These are phyloP conservation scores for Adansonia gregorii DNA, from an alignment of 441 rosid species.

Conservation along the genomic window DNA sequence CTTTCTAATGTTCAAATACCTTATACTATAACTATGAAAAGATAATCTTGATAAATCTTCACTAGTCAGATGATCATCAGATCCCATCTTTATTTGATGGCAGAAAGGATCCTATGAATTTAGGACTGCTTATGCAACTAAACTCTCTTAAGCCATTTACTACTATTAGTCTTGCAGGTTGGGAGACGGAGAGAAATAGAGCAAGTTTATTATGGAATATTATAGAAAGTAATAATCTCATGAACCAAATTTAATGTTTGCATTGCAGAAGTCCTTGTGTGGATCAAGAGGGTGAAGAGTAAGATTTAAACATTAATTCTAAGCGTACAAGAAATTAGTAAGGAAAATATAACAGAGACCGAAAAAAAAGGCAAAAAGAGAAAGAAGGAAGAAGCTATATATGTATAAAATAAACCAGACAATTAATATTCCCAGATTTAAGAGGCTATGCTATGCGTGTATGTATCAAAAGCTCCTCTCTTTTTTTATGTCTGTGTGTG, in stretches of 20 bases:
- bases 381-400: not conserved
- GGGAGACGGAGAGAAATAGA: conserved; percentile 15
- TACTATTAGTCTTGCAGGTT: conserved; percentile 10
- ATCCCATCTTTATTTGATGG: conserved; percentile 38
- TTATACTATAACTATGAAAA: conserved; percentile 4
- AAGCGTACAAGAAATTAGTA: conserved; percentile 18
- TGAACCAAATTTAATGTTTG: conserved; percentile 20
- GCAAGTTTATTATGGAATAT: not conserved
- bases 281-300: conserved; percentile 15
- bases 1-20: conserved; percentile 35
- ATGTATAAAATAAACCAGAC: not conserved
- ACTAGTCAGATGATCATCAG: conserved; percentile 33
- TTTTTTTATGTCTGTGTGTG: conserved; percentile 17
- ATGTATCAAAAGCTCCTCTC: conserved; percentile 6
- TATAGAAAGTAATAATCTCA: conserved; percentile 24
- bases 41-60: conserved; percentile 32
- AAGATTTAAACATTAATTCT: not conserved
- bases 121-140: conserved; percentile 12
- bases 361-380: not conserved
- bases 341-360: not conserved
- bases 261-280: conserved; percentile 18
- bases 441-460: not conserved
- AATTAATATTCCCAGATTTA: conserved; percentile 25
- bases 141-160: not conserved
- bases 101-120: conserved; percentile 25